Evolutionary conservation across 805 yeast species (phyloP).

Genomic region (Cephaloascus albidus): DNA sequence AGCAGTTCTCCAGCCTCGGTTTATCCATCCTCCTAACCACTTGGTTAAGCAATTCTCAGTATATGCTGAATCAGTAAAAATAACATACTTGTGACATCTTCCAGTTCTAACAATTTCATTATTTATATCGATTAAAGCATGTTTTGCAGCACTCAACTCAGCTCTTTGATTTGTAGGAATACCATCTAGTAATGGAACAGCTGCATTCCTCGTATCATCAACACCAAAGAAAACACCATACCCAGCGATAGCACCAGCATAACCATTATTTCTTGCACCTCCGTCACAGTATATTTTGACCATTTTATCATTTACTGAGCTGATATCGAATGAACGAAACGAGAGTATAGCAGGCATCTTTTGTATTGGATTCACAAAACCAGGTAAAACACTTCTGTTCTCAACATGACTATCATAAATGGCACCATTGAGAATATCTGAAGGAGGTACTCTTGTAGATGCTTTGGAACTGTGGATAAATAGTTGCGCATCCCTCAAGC

Average conservation of each 20-base stretch:
- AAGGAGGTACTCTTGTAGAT: not conserved
- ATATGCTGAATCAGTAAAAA: slow-evolving; percentile 68
- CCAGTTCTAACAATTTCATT: slow-evolving; percentile 16
- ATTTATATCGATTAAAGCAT: slow-evolving; percentile 38
- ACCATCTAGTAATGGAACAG: slow-evolving; percentile 38
- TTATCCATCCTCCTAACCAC: slow-evolving; percentile 52
- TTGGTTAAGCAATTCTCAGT: slow-evolving; percentile 42
- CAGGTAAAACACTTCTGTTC: slow-evolving; percentile 1
- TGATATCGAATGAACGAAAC: slow-evolving; percentile 4
- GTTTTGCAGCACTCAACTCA: slow-evolving; percentile 59
- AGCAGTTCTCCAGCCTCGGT: slow-evolving; percentile 42
- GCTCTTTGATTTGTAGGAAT: slow-evolving; percentile 73
- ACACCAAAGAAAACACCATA: slow-evolving; percentile 68
- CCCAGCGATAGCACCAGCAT: slow-evolving; percentile 39
- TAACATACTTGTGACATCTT: slow-evolving; percentile 22
- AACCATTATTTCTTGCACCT: slow-evolving; percentile 57
- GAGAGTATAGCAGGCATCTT: slow-evolving; percentile 1
- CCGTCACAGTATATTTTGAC: slow-evolving; percentile 65
- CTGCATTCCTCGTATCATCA: slow-evolving; percentile 41
- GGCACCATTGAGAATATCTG: not conserved
- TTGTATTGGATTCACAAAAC: slow-evolving; percentile 1
- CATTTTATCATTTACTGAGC: not conserved
- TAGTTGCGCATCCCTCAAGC: slow-evolving; percentile 18
- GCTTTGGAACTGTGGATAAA: slow-evolving; percentile 12
- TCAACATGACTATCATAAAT: slow-evolving; percentile 1